A percentile compares a stretch with the other conserved stretches of the same genome.
Evolutionary conservation across 2,329 filamentous ascomycete species (phyloP).

Genomic region (Fusarium nodosum): DNA sequence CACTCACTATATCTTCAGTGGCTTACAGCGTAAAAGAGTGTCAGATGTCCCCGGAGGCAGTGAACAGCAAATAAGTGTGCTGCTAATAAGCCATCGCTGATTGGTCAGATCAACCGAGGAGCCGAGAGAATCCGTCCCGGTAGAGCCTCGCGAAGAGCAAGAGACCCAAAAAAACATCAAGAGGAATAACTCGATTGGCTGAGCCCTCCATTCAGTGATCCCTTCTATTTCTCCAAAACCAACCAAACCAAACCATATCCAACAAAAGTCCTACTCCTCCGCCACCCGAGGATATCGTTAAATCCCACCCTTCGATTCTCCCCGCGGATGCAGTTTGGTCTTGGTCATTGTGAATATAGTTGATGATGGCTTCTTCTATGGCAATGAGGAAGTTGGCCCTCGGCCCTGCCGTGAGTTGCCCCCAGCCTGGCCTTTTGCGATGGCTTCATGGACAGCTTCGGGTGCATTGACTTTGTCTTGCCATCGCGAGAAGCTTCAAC

Average conservation of each 20-base stretch:
- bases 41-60: constrained; percentile 7
- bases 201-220: constrained; percentile 24
- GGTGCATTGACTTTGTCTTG: constrained; percentile 2
- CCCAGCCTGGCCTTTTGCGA: constrained; percentile 36
- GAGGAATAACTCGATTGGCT: constrained; percentile 47
- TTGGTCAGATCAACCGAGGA: constrained; percentile 56
- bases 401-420: constrained; percentile 67
- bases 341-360: constrained; percentile 48
- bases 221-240: constrained; percentile 32
- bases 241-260: constrained; percentile 27
- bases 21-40: constrained; percentile 24
- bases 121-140: constrained; percentile 51
- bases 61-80: constrained; percentile 33
- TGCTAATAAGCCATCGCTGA: constrained; percentile 52
- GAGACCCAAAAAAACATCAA: constrained; percentile 47
- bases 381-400: constrained; percentile 72
- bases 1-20: constrained; percentile 36
- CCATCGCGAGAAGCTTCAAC: constrained; percentile 30
- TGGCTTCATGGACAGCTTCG: constrained; percentile 23
- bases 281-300: constrained; percentile 44
- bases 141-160: constrained; percentile 46
- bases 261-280: constrained; percentile 49
- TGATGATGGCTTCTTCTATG: constrained; percentile 73
- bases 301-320: constrained; percentile 46
- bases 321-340: constrained; percentile 52